Base-by-base conservation (phyloP, 257 asterid species). In the Perilla frutescens region DNA sequence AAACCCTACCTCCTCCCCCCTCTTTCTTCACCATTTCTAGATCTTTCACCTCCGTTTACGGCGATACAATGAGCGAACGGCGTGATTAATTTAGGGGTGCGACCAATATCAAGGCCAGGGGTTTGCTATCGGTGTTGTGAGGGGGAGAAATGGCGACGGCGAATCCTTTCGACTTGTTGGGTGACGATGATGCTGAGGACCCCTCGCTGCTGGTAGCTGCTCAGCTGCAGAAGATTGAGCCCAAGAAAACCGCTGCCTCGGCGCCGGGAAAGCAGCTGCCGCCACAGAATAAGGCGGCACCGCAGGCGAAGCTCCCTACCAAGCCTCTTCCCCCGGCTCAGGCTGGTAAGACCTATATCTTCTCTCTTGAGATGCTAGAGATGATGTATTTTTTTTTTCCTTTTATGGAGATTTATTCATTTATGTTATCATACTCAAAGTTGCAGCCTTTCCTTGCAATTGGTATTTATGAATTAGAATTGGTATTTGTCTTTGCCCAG, bases 161-260 rank as follows among this genome's bases (percentile, higher is more conserved):
- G 76, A 92, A 92, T 78, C 98, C 97, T 8, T 92, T 92, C 79
- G 98, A 90, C 86, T 86, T 92, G 88, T 87, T 92, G 58, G 95
- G 86, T 11, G 96, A 86, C 67, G 96, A 84, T 76, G 96, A 86
- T 34, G 11, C 82, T 40, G 96, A 87, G 77, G 96, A 88, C 77
- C 91, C 91, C 4, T 78, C 85, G 43, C 84, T 71, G 79, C 83
- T 86, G 70, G 59, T 88, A 59, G 91, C 95, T 81, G 86, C 87
- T 72, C 88, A 83, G 62, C 84, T 72, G 85, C 88, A 66, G 60
- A 88, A 85, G 86, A 40, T 63, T 76, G 90, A 81, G 68, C 69
- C 88, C 1, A 87, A 87, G 90, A 92, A 87, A 78, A 15, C 76
- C 40, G 80, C 58, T 3, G 82, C 87, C 61, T 76, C 79, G 14